Conservation (phyloP, 257 asterid species). For the Nicotiana benthamiana region DNA sequence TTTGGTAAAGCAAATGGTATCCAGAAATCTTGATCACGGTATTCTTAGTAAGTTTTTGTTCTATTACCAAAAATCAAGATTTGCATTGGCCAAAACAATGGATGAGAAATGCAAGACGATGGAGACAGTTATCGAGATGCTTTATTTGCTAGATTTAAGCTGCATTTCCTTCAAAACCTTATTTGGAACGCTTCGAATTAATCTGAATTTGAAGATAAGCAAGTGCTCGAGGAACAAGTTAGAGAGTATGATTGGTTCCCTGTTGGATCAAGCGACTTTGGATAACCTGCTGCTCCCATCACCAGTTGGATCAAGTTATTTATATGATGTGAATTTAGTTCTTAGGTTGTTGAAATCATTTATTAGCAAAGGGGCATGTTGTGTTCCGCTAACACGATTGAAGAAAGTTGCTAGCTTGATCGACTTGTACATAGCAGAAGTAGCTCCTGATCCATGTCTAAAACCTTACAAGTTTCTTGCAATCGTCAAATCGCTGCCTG, state of each 20-base stretch:
- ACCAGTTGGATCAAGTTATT: conserved; percentile 35
- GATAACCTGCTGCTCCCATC: conserved; percentile 71
- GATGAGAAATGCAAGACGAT: conserved; percentile 33
- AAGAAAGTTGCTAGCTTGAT: conserved; percentile 48
- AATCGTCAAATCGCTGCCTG: conserved; percentile 50
- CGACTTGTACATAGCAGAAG: conserved; percentile 70
- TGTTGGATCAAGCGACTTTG: conserved; percentile 49
- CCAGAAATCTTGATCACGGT: conserved; percentile 45
- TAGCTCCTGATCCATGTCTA: conserved; percentile 71
- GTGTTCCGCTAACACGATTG: conserved; percentile 54
- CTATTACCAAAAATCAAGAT: conserved; percentile 60
- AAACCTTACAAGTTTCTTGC: conserved; percentile 58
- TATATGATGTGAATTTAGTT: conserved; percentile 68
- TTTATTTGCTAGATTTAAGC: conserved; percentile 41
- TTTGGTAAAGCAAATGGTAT: conserved; percentile 38
- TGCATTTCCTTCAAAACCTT: conserved; percentile 54
- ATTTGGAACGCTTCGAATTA: conserved; percentile 47
- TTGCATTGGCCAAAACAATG: conserved; percentile 11
- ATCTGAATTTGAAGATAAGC: conserved; percentile 29
- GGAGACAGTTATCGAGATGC: conserved; percentile 53
- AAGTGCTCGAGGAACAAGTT: conserved; percentile 34
- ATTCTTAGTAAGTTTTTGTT: conserved; percentile 54
- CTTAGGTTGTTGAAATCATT: conserved; percentile 51
- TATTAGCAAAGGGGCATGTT: conserved; percentile 50
- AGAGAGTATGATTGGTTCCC: conserved; percentile 68